Conservation (phyloP, 2,329 filamentous ascomycete species). For the Colletotrichum sp. region DNA sequence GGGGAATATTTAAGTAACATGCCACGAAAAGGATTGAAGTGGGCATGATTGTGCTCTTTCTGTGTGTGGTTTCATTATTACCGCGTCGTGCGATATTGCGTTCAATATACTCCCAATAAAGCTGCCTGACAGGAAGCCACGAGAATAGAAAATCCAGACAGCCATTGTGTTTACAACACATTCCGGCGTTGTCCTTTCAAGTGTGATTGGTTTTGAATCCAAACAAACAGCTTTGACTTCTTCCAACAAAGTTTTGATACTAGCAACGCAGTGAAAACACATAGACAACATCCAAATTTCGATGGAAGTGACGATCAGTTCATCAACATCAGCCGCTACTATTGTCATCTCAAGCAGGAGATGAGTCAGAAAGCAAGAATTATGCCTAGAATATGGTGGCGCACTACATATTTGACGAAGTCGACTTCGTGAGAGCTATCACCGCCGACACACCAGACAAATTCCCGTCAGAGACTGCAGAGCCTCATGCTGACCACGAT, state of each 20-base stretch:
- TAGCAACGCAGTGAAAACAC: not conserved
- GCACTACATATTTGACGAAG: not conserved
- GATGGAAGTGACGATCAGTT: not conserved
- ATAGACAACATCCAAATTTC: not conserved
- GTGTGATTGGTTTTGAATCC: not conserved
- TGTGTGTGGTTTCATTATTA: rapidly evolving
- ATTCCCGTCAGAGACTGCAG: not conserved
- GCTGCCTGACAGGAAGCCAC: not conserved
- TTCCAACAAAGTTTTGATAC: not conserved
- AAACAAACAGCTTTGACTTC: not conserved
- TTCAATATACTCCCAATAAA: not conserved
- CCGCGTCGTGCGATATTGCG: not conserved
- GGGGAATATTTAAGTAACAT: not conserved
- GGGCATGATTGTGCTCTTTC: not conserved
- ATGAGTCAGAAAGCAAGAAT: not conserved
- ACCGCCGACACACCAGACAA: not conserved
- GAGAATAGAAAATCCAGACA: not conserved
- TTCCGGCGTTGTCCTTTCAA: not conserved
- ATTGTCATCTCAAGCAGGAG: not conserved
- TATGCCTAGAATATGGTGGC: not conserved
- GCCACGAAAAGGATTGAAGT: not conserved
- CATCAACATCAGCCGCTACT: not conserved
- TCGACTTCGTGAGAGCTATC: not conserved
- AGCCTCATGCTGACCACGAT: not conserved
- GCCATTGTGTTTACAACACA: rapidly evolving